phyloP scores from a whole-genome alignment of 257 asterid species.

The Avicennia marina region DNA sequence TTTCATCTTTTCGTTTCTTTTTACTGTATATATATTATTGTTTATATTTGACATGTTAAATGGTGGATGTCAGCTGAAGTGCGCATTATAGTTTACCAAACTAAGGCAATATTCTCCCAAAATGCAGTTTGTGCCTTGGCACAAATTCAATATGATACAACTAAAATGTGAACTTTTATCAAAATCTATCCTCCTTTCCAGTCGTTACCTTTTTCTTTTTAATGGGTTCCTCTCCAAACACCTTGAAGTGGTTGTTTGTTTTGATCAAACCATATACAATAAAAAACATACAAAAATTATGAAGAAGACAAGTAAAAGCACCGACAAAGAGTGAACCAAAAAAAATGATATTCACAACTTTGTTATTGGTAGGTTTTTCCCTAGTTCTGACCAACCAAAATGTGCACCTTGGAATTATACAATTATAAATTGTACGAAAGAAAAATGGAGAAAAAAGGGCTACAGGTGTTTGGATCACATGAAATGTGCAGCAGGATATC shows the following conservation, averaged over 20 bases:
- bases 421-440: not conserved
- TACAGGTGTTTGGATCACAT: conserved; percentile 22
- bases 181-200: not conserved
- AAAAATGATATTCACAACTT: conserved; percentile 1
- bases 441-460: not conserved
- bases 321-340: no score
- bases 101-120: conserved; percentile 2
- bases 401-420: not conserved
- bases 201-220: no score
- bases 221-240: no score
- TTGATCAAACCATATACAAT: not conserved
- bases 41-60: not conserved
- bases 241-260: not conserved
- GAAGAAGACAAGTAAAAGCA: not conserved
- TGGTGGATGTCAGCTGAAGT: not conserved
- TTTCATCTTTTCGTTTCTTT: no score
- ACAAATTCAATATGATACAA: not conserved
- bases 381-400: not conserved
- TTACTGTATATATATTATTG: no score
- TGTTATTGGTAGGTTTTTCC: conserved; percentile 6
- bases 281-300: not conserved
- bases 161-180: not conserved
- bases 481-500: conserved; percentile 43
- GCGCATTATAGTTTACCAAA: not conserved
- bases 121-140: not conserved